Base-by-base conservation (phyloP, 768 basidiomycete species). In the Leucocoprinus leucothites region DNA sequence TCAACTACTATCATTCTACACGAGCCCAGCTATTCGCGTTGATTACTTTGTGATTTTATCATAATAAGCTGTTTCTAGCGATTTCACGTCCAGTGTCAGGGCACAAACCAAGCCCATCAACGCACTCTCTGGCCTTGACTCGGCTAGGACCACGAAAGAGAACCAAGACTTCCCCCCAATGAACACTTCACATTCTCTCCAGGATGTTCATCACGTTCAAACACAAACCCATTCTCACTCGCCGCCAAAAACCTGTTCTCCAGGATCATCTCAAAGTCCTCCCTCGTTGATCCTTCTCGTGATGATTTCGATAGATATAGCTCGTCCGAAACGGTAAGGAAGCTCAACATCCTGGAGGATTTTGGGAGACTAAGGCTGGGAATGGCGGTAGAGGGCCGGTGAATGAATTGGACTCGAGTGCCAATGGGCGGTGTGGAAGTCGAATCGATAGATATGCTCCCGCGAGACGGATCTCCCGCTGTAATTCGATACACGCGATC, bases 381-480 rank as follows among this genome's bases (percentile, higher is more conserved):
- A 18, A 36, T 47, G n/a, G 62, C 40, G 16, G 63, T 58, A 47
- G 61, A 66, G 3, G 72, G 68, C 36, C 72, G 67, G 59, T 77
- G 71, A 51, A 75, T 76, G 58, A 80, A 73, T 70, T 82, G 80
- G 14, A 88, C 79, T 2, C 61, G 57, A 6, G 77, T 69, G n/a
- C 82, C 85, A 13, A 69, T 63, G 2, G 60, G 60, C 1, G 86
- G 86, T 2, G 84, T 79, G 13, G 69, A 70, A 19, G 74, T 69
- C 1, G 80, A 70, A 19, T 82, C 80, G 0, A 91, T 70, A 1
- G 89, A 81, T 13, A 91, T 75, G 3, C 78, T 76, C 2, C 89
- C 89, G 5, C 69, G 78, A 14, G 82, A 82, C 1, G 87, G 88
- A 62, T 87, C 87, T 2, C 89, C 89, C 0, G 88, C 84, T 21